Evolutionary conservation across 2,329 filamentous ascomycete genomes (phyloP).

Genomic region (Orbilia blumenaviensis): DNA sequence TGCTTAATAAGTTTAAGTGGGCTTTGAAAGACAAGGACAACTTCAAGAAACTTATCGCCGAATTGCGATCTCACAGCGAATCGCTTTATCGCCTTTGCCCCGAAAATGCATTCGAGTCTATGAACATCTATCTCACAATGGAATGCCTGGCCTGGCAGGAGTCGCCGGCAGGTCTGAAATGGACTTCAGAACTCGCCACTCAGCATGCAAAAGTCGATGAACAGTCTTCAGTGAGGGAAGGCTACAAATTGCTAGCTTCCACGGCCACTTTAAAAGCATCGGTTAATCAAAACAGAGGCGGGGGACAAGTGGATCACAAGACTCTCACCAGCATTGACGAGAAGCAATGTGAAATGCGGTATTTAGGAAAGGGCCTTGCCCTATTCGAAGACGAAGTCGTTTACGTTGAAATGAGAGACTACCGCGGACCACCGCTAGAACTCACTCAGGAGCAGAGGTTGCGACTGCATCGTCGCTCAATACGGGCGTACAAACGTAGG

Average conservation of each 20-base stretch:
- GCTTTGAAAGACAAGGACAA: slow-evolving; percentile 1
- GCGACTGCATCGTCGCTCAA: not conserved
- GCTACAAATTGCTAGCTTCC: not conserved
- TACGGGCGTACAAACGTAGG: not conserved
- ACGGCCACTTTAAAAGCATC: not conserved
- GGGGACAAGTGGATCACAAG: not conserved
- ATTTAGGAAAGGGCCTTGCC: slow-evolving; percentile 1
- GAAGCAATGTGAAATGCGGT: not conserved
- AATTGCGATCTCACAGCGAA: not conserved
- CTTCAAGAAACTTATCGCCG: slow-evolving; percentile 3
- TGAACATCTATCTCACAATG: slow-evolving; percentile 2
- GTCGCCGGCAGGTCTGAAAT: not conserved
- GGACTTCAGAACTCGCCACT: not conserved
- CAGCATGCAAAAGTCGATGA: not conserved
- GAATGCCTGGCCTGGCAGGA: not conserved
- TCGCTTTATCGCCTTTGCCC: slow-evolving; percentile 2
- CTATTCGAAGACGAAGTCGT: not conserved
- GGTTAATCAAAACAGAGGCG: slow-evolving; percentile 2
- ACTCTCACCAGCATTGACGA: not conserved
- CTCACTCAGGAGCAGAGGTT: not conserved
- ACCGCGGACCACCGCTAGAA: slow-evolving; percentile 3
- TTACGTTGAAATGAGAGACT: not conserved
- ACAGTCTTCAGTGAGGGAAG: not conserved
- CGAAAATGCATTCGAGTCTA: slow-evolving; percentile 3
- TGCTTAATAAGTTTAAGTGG: not conserved